phyloP scores from a whole-genome alignment of 108 stramenopile species.

The Aureococcus anophagefferens region DNA sequence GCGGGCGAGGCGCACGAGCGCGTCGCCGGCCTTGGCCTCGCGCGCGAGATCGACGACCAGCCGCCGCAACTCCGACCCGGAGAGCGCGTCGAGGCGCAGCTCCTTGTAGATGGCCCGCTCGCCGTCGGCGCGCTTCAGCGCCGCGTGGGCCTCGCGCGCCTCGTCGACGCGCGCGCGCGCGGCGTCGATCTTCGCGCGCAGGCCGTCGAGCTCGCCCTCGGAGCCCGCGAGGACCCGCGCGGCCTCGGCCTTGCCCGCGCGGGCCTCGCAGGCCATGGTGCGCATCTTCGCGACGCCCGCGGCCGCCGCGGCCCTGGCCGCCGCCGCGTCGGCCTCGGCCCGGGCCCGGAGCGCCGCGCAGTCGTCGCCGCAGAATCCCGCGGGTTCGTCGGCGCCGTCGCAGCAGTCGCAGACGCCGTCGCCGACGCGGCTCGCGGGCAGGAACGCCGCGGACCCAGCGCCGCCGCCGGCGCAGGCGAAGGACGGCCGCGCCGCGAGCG shows the following conservation, averaged over 20 bases:
- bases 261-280: neutral
- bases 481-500: neutral
- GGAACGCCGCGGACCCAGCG: neutral
- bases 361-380: neutral
- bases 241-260: neutral
- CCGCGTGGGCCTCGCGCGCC: neutral
- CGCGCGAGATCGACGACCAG: neutral
- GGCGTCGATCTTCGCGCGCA: neutral
- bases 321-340: neutral
- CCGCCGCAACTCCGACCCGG: neutral
- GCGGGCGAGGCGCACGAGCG: neutral
- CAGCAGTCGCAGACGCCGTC: conserved; percentile 55
- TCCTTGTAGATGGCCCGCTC: neutral
- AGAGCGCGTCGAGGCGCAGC: neutral
- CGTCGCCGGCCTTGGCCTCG: neutral
- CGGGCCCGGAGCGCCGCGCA: neutral
- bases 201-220: no score
- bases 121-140: neutral
- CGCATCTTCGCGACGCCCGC: neutral
- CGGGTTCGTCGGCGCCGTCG: conserved; percentile 40
- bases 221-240: no score
- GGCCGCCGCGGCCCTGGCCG: neutral
- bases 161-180: no score
- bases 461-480: conserved; percentile 31
- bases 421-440: conserved; percentile 38